Evolutionary conservation across 129 eudicot genomes (phyloP), one percentile per base, ranked within the genome.

Genomic region (Apium graveolens): DNA sequence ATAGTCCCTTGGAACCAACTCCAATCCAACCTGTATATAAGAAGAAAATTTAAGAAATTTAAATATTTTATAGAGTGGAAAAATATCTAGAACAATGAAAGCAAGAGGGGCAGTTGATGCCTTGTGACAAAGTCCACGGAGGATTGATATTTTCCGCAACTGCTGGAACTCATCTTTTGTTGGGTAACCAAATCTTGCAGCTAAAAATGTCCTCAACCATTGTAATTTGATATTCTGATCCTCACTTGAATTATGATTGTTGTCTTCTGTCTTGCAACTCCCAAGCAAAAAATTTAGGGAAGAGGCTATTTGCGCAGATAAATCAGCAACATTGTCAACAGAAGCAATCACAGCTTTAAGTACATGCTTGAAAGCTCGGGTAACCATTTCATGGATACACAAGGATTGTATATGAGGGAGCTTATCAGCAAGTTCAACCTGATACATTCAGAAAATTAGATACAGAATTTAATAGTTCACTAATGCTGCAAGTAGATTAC

Each of bases 331-430:
- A 79, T 88, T 84, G 77, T 80, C 88, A 48, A 85, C 93, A 74
- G 99, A 90, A 34, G 97, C 97, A 84, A 92, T 83, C 55, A 91
- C 96, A 53, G 99, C 97, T 84, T 86, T 86, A 79, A 92, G 84
- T 45, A 92, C 83, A 77, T 96, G 96, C 93, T 96, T 96, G 60
- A 84, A 92, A 81, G 99, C 97, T 79, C 99, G 96, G 76, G 99
- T 90, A 70, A 96, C 91, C 97, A 96, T 96, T 87, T 96, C 99
- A 78, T 96, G 99, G 73, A 96, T 85, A 81, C 99, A 96, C 60
- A 96, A 90, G 26, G 99, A 96, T 84, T 90, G 97, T 80, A 96
- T 96, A 74, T 96, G 99, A 51, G 99, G 97, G 84, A 96, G 99
- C 86, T 96, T 96, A 78, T 90, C 97, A 27, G 99, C 93, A 79